Evolutionary conservation across 2,329 filamentous ascomycete species (phyloP).

Genomic region (Clonostachys rosea): DNA sequence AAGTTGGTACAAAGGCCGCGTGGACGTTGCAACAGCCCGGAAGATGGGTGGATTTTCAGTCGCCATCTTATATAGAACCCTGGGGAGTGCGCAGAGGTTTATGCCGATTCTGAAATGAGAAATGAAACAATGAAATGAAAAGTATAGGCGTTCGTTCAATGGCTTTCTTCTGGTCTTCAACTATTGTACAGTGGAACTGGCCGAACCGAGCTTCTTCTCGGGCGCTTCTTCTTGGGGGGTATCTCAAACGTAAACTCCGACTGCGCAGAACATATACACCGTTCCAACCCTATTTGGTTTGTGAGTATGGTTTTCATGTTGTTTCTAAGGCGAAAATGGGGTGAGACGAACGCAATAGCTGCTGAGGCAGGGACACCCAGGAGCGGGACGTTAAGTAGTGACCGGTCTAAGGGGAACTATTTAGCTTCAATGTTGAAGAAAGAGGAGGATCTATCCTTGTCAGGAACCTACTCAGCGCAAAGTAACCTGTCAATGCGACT

Average conservation of each 20-base stretch:
- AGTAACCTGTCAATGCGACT: slow-evolving; percentile 69
- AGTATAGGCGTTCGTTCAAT: slow-evolving; percentile 15
- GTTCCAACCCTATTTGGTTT: slow-evolving; percentile 64
- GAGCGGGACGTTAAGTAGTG: slow-evolving; percentile 68
- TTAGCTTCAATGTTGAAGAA: slow-evolving; percentile 1
- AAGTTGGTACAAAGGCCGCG: slow-evolving; percentile 66
- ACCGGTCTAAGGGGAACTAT: slow-evolving; percentile 62
- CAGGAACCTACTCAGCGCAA: slow-evolving; percentile 70
- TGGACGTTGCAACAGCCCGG: slow-evolving; percentile 72
- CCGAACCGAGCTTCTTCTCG: slow-evolving; percentile 19
- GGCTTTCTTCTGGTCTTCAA: slow-evolving; percentile 24
- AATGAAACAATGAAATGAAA: slow-evolving; percentile 5
- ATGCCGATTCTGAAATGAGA: too few relatives aligned
- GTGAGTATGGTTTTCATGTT: background rate
- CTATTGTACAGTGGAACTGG: slow-evolving; percentile 25
- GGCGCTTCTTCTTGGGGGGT: slow-evolving; percentile 16
- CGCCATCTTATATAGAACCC: slow-evolving; percentile 15
- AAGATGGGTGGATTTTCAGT: slow-evolving; percentile 50
- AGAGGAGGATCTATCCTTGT: background rate
- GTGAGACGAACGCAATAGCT: slow-evolving; percentile 73
- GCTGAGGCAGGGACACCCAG: slow-evolving; percentile 84
- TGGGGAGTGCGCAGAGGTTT: too few relatives aligned
- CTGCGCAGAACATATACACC: slow-evolving; percentile 98
- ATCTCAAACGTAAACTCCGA: slow-evolving; percentile 93
- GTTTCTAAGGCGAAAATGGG: slow-evolving; percentile 3